A percentile compares a stretch with the other conserved stretches of the same genome.
phyloP scores from a whole-genome alignment of 2,329 filamentous ascomycete genomes.

The Myriosclerotinia scirpicola region DNA sequence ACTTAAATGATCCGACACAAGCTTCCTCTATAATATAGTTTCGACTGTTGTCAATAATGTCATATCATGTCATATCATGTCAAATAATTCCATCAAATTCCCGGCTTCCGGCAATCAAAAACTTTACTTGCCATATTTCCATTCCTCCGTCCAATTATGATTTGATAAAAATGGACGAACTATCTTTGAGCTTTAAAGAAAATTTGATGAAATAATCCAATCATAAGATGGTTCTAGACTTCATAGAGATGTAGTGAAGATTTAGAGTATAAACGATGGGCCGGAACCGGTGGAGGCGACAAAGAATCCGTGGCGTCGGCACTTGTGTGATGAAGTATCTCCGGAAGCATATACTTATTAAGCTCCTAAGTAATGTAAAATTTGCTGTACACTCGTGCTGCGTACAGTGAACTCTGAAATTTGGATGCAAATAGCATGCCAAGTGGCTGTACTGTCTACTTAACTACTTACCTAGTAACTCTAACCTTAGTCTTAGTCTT shows the following conservation, averaged over 20 bases:
- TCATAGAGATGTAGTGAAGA: neutral
- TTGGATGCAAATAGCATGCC: no score
- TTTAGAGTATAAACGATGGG: neutral
- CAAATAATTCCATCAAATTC: no score
- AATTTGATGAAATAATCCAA: neutral
- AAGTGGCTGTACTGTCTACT: no score
- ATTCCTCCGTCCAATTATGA: neutral
- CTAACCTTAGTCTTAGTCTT: no score
- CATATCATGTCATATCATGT: no score
- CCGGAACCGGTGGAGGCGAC: neutral
- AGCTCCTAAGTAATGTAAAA: neutral
- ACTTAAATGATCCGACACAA: neutral
- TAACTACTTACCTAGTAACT: no score
- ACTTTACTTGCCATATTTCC: conserved; percentile 4
- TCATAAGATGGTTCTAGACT: neutral
- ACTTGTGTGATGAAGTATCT: neutral
- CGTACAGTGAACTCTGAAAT: neutral
- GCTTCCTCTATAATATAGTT: neutral
- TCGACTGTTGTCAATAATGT: no score
- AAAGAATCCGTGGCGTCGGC: neutral
- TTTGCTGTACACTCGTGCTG: no score
- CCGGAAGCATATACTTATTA: neutral
- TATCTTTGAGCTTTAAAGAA: neutral
- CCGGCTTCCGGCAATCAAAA: conserved; percentile 1
- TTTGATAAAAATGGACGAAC: neutral